These are phyloP conservation scores for Pythium brachiatum DNA, from an alignment of 352 stramenopile species.

Conservation along the genomic window DNA sequence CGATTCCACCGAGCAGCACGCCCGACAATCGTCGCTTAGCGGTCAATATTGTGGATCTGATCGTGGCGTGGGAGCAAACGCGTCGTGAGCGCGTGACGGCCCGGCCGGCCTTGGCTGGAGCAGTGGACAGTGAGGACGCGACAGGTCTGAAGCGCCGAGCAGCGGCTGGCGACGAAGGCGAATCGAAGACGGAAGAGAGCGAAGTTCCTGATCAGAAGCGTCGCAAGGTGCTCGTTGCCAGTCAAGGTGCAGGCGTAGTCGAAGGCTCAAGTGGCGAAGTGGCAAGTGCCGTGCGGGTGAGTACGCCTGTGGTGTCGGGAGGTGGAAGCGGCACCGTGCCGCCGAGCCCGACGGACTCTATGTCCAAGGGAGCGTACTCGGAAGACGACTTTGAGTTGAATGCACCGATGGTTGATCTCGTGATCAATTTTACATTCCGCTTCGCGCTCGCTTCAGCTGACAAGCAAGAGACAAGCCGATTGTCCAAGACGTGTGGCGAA, in stretches of 20 bases:
- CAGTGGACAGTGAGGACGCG: neutral
- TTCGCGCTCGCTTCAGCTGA: conserved; percentile 87
- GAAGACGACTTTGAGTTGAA: conserved; percentile 89
- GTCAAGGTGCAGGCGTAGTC: neutral
- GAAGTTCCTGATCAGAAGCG: conserved; percentile 12
- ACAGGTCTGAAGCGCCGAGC: conserved; percentile 14
- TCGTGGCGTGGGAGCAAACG: conserved; percentile 95
- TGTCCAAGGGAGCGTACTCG: conserved; percentile 25
- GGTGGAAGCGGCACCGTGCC: conserved; percentile 2
- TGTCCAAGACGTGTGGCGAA: conserved; percentile 87
- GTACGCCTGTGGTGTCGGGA: neutral
- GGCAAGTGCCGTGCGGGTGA: conserved; percentile 11
- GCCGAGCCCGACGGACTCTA: conserved; percentile 20
- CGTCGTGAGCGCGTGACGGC: conserved; percentile 61
- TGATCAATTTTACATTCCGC: conserved; percentile 92
- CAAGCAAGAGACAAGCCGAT: conserved; percentile 83
- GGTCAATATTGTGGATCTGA: conserved; percentile 94
- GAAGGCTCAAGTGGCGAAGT: neutral
- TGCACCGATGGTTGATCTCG: conserved; percentile 84
- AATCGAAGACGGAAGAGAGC: conserved; percentile 10
- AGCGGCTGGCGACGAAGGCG: neutral
- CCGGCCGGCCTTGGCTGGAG: neutral
- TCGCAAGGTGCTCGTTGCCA: neutral
- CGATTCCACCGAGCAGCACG: conserved; percentile 92
- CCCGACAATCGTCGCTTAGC: conserved; percentile 92